These are phyloP conservation scores for Acer negundo DNA, from an alignment of 345 rosid species.

Conservation along the genomic window DNA sequence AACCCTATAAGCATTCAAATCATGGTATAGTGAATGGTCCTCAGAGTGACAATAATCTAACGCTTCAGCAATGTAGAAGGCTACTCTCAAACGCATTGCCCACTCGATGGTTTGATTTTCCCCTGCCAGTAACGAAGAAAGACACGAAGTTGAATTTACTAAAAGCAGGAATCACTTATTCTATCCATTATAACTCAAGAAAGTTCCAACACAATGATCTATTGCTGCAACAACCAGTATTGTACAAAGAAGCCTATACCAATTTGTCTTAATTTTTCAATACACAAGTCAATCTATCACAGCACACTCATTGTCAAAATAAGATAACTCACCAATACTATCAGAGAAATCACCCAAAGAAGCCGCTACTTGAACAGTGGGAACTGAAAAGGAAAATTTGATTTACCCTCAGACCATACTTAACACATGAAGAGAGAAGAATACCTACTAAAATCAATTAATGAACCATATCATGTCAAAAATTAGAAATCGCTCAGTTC, in stretches of 20 bases:
- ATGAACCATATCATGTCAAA: neutral
- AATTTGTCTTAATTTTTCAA: neutral
- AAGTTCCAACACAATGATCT: neutral
- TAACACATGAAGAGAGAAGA: neutral
- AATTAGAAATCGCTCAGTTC: neutral
- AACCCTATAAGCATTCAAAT: conserved; percentile 95
- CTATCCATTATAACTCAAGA: neutral
- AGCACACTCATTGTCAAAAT: neutral
- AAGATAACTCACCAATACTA: neutral
- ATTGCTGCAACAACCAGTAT: neutral
- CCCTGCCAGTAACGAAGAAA: conserved; percentile 53
- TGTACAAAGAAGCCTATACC: neutral
- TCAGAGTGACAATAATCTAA: conserved; percentile 80
- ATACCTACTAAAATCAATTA: neutral
- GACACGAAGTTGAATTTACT: conserved; percentile 16
- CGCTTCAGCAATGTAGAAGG: conserved; percentile 86
- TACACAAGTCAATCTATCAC: neutral
- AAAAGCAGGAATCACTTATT: conserved; percentile 2
- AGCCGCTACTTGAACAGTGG: neutral
- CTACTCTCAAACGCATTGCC: conserved; percentile 96
- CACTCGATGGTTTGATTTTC: conserved; percentile 95
- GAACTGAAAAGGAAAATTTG: neutral
- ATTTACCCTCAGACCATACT: neutral
- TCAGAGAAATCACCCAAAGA: neutral
- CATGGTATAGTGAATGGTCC: conserved; percentile 90